Conservation (phyloP, 2,329 filamentous ascomycete species). For the Talaromyces amestolkiae region DNA sequence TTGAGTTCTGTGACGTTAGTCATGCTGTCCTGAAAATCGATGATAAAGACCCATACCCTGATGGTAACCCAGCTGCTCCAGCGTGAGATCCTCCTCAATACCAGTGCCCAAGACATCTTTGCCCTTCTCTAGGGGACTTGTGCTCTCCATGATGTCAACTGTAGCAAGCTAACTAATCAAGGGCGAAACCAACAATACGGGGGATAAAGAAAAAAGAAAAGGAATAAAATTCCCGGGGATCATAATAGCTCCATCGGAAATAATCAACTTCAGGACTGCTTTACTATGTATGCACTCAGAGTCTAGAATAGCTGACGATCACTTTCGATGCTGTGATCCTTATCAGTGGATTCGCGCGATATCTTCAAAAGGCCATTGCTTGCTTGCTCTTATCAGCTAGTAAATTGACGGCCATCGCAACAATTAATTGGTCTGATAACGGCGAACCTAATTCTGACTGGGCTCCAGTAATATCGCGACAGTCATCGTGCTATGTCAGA, state of each 20-base stretch:
- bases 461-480: not conserved
- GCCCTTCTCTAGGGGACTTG: not conserved
- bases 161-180: not conserved
- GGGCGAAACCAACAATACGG: not conserved
- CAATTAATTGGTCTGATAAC: not conserved
- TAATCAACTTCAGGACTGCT: not conserved
- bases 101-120: conserved; percentile 1
- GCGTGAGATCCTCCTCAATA: conserved; percentile 8
- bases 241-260: not conserved
- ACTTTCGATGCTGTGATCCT: not conserved
- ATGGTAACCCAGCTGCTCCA: conserved; percentile 19
- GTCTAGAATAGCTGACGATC: conserved; percentile 1
- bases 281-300: not conserved
- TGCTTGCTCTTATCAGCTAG: not conserved
- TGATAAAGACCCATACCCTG: conserved; percentile 11
- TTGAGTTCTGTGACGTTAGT: conserved; percentile 50
- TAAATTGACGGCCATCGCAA: not conserved
- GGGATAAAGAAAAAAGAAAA: not conserved
- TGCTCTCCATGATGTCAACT: conserved; percentile 5
- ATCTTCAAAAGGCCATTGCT: not conserved
- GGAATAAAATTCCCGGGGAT: not conserved
- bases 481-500: not conserved
- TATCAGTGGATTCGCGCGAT: not conserved
- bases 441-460: not conserved
- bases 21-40: not conserved